Percentiles rank a stretch among this genome's conserved stretches.
Evolutionary conservation across 495 filamentous ascomycete genomes (phyloP).

Genomic region (Massariosphaeria phaeospora): DNA sequence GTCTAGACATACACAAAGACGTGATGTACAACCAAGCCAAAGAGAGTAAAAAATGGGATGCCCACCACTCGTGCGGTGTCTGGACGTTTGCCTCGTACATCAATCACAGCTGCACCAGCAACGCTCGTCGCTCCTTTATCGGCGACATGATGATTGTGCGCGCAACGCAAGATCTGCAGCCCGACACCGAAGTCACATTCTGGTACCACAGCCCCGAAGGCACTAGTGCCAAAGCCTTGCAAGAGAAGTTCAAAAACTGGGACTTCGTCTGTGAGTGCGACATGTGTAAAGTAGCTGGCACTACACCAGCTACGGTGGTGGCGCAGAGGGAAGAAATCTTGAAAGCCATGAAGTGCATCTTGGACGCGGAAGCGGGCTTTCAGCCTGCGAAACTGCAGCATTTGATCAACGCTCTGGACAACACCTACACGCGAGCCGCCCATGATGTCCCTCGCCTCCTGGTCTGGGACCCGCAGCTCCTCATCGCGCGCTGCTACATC

Average conservation of each 20-base stretch:
- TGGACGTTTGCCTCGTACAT: slow-evolving; percentile 53
- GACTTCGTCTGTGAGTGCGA: slow-evolving; percentile 1
- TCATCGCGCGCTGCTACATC: neutral
- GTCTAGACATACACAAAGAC: neutral
- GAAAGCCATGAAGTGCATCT: neutral
- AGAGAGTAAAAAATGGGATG: neutral
- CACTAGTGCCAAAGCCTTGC: neutral
- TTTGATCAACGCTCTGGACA: slow-evolving; percentile 2
- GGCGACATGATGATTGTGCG: slow-evolving; percentile 58
- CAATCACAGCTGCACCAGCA: slow-evolving; percentile 52
- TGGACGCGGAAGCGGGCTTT: neutral
- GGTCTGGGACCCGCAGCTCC: slow-evolving; percentile 6
- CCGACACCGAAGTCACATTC: slow-evolving; percentile 8
- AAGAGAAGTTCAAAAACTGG: slow-evolving; percentile 1
- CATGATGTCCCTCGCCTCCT: slow-evolving; percentile 3
- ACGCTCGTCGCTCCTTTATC: slow-evolving; percentile 48
- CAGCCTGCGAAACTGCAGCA: neutral
- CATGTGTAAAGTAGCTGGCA: neutral
- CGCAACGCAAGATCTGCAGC: slow-evolving; percentile 32
- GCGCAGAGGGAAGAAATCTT: neutral
- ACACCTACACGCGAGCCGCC: slow-evolving; percentile 5
- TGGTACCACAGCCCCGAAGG: neutral
- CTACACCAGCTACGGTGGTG: slow-evolving; percentile 1
- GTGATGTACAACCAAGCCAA: neutral
- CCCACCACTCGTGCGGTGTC: slow-evolving; percentile 39